Conservation (phyloP, 257 asterid species). For the Coffea canephora region DNA sequence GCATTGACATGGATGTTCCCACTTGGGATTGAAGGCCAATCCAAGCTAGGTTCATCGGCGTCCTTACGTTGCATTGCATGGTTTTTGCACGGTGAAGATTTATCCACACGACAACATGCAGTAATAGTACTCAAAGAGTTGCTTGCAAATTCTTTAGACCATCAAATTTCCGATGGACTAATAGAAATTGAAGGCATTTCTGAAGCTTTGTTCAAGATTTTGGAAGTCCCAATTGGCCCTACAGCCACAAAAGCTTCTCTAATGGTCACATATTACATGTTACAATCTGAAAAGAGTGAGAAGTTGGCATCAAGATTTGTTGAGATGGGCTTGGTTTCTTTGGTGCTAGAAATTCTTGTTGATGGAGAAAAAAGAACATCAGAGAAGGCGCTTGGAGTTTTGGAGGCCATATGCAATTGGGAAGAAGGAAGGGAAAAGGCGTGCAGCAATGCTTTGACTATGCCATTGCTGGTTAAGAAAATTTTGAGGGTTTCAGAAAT, state of each 20-base stretch:
- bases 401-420: constrained; percentile 44
- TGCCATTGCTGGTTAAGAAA: constrained; percentile 72
- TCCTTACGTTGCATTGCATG: constrained; percentile 53
- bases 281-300: constrained; percentile 11
- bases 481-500: constrained; percentile 57
- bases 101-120: constrained; percentile 50
- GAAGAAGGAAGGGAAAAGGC: constrained; percentile 50
- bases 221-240: constrained; percentile 64
- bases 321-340: constrained; percentile 48
- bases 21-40: constrained; percentile 35
- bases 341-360: constrained; percentile 62
- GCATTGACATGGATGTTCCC: constrained; percentile 64
- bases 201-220: constrained; percentile 40
- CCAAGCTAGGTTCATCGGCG: constrained; percentile 40
- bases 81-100: constrained; percentile 54
- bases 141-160: constrained; percentile 25
- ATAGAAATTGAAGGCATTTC: constrained; percentile 38
- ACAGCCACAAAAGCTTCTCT: constrained; percentile 56
- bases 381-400: constrained; percentile 54
- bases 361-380: constrained; percentile 51
- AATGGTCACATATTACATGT: constrained; percentile 44
- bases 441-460: constrained; percentile 40
- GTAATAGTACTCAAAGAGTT: constrained; percentile 46
- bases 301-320: constrained; percentile 28
- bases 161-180: constrained; percentile 22